A percentile compares a stretch with the other conserved stretches of the same genome.
These are phyloP conservation scores for Boletus subcaerulescens DNA, from an alignment of 768 basidiomycete species.

Conservation along the genomic window DNA sequence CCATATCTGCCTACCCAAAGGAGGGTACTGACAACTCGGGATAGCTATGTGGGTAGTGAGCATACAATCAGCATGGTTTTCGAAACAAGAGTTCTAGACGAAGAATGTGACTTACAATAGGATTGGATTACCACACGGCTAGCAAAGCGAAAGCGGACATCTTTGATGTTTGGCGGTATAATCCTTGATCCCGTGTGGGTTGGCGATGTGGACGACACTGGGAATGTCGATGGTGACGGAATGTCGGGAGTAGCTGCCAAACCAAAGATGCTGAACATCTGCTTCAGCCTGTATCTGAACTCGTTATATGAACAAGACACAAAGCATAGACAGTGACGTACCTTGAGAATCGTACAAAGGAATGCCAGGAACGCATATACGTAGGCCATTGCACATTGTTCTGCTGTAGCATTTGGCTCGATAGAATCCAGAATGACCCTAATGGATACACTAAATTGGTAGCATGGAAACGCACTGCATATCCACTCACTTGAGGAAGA, in stretches of 20 bases:
- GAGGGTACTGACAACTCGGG: too few relatives aligned
- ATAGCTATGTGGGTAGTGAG: too few relatives aligned
- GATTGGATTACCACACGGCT: too few relatives aligned
- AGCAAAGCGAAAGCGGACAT: too few relatives aligned
- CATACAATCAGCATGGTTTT: too few relatives aligned
- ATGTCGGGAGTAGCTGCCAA: slow-evolving; percentile 42
- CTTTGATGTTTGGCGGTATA: too few relatives aligned
- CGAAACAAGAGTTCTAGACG: too few relatives aligned
- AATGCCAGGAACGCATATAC: slow-evolving; percentile 79
- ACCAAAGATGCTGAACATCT: slow-evolving; percentile 78
- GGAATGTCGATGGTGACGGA: too few relatives aligned
- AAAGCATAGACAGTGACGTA: not conserved
- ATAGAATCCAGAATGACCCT: slow-evolving; percentile 63
- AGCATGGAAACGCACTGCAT: not conserved
- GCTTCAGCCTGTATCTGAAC: slow-evolving; percentile 45
- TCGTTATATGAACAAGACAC: not conserved
- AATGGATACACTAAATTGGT: not conserved
- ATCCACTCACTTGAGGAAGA: slow-evolving; percentile 68
- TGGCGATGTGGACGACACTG: too few relatives aligned
- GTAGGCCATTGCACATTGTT: slow-evolving; percentile 60
- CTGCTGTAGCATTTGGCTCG: slow-evolving; percentile 40
- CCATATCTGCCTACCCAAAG: too few relatives aligned
- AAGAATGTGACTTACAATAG: too few relatives aligned
- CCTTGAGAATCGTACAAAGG: slow-evolving; percentile 42
- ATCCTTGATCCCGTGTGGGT: too few relatives aligned